These are phyloP conservation scores for Oryza meyeriana DNA, from an alignment of 176 grass and related monocot species.

Conservation along the genomic window DNA sequence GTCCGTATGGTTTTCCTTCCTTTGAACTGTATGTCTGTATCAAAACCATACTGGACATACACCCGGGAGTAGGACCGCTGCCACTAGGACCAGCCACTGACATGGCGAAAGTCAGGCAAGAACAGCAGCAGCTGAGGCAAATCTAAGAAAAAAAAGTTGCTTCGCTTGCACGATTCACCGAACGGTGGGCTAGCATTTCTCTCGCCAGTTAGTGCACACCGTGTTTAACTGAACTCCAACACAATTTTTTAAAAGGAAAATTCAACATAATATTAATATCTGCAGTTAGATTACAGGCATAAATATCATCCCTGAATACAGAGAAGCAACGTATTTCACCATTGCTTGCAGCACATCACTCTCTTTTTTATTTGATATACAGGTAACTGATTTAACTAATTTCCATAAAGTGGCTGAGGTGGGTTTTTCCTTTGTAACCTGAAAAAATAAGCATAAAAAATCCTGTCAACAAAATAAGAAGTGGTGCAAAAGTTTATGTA, in stretches of 20 bases:
- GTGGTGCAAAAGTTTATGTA: neutral
- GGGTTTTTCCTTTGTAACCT: conserved; percentile 70
- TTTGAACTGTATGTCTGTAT: no score
- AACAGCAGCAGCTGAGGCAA: neutral
- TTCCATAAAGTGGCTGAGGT: conserved; percentile 60
- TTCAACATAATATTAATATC: neutral
- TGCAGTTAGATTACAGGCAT: neutral
- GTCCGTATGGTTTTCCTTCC: no score
- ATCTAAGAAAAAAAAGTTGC: neutral
- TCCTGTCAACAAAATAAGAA: neutral
- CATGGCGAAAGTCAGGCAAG: neutral
- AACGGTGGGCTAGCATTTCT: neutral
- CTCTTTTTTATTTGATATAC: neutral
- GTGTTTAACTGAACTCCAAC: neutral
- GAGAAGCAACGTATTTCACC: neutral
- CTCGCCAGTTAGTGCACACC: neutral
- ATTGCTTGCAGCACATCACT: neutral
- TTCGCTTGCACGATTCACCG: neutral
- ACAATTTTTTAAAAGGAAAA: no score
- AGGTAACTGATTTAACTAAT: conserved; percentile 26
- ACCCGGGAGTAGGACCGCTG: neutral
- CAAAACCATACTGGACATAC: neutral
- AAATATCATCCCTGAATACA: neutral
- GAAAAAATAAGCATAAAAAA: conserved; percentile 26
- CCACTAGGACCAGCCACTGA: neutral